phyloP scores from a whole-genome alignment of 2,329 filamentous ascomycete species.

The Orbilia brochopaga region DNA sequence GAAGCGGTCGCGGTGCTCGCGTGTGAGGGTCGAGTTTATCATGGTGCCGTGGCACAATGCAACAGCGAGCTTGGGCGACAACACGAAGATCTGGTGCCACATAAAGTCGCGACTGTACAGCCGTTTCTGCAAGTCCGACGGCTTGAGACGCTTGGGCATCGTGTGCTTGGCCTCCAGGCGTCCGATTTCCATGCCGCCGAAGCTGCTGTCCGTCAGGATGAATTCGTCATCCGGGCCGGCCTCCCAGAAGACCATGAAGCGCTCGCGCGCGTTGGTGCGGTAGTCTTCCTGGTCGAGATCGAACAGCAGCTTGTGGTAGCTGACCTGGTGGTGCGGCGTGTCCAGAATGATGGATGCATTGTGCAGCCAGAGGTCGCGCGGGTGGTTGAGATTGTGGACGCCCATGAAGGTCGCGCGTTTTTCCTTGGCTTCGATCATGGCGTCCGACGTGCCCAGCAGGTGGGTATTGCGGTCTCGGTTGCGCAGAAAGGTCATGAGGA shows the following conservation, averaged over 20 bases:
- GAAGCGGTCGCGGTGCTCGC: conserved; percentile 54
- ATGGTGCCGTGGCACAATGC: conserved; percentile 55
- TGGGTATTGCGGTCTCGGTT: conserved; percentile 55
- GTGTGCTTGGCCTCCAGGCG: conserved; percentile 54
- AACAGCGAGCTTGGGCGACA: conserved; percentile 55
- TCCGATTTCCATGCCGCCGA: conserved; percentile 55
- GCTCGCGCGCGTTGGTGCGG: conserved; percentile 55
- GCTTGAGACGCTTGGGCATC: conserved; percentile 53
- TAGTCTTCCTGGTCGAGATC: conserved; percentile 55
- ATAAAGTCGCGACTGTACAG: conserved; percentile 55
- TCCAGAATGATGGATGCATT: conserved; percentile 53
- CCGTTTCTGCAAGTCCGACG: conserved; percentile 53
- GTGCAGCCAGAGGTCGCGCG: conserved; percentile 55
- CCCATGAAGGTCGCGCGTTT: conserved; percentile 54
- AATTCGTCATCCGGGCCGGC: conserved; percentile 55
- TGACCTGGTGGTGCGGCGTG: conserved; percentile 53
- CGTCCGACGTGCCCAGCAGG: conserved; percentile 52
- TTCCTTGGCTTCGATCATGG: conserved; percentile 54
- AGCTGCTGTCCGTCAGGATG: conserved; percentile 55
- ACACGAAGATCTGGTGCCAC: conserved; percentile 56
- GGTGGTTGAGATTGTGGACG: conserved; percentile 53
- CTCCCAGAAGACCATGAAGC: conserved; percentile 56
- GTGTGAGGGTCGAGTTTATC: conserved; percentile 54
- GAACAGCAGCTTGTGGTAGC: conserved; percentile 53
- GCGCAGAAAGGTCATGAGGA: conserved; percentile 54